A percentile compares a stretch with the other conserved stretches of the same genome.
These are phyloP conservation scores for Botrytis medusae DNA, from an alignment of 2,329 filamentous ascomycete species.

Conservation along the genomic window DNA sequence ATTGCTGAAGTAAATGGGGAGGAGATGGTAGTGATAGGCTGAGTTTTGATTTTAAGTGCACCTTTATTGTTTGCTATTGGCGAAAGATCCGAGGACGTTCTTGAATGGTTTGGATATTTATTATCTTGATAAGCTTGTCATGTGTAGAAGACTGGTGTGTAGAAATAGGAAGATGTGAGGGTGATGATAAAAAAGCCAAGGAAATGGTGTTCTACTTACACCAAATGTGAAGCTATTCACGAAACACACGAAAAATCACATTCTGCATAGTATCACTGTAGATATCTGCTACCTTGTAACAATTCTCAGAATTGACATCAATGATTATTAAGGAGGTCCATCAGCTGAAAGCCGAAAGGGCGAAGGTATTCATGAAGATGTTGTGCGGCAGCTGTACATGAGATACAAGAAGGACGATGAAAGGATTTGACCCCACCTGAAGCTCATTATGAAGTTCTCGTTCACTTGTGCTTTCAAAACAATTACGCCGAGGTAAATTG, in stretches of 20 bases:
- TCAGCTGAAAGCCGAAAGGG: constrained; percentile 6
- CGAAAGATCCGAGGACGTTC: neutral
- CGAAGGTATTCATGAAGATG: neutral
- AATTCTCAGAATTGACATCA: neutral
- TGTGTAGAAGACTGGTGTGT: neutral
- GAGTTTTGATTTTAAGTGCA: neutral
- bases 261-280: neutral
- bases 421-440: neutral
- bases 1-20: neutral
- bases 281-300: neutral
- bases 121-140: neutral
- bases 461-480: neutral
- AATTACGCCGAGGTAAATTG: neutral
- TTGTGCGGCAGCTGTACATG: neutral
- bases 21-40: neutral
- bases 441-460: no score
- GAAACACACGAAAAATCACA: neutral
- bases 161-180: neutral
- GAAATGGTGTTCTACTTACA: neutral
- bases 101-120: neutral
- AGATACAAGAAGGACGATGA: neutral
- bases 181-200: neutral
- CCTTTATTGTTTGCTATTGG: neutral
- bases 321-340: neutral
- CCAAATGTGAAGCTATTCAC: neutral